Conservation (phyloP, 345 rosid genomes). For the Bruguiera sexangula region DNA sequence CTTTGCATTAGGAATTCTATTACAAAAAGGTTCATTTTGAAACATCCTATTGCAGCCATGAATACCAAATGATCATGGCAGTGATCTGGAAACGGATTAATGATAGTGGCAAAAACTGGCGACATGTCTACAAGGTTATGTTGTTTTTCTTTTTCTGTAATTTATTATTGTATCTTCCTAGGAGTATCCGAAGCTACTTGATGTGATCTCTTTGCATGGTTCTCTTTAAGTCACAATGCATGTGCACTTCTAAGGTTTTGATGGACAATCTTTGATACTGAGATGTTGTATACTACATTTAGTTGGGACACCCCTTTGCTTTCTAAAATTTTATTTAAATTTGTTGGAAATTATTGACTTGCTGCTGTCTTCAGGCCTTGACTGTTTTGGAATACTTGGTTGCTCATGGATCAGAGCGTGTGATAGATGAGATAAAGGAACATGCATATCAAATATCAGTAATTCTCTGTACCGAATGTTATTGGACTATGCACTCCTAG, state of each 20-base stretch:
- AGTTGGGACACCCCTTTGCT: not conserved
- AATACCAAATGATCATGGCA: conserved; percentile 77
- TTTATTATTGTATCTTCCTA: not conserved
- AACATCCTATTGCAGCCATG: conserved; percentile 60
- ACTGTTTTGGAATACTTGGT: conserved; percentile 88
- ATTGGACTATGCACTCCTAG: not conserved
- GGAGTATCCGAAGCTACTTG: not conserved
- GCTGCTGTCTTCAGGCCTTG: conserved; percentile 58
- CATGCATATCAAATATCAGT: conserved; percentile 90
- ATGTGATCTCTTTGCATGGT: not conserved
- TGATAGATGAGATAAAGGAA: conserved; percentile 80
- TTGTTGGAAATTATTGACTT: conserved; percentile 10
- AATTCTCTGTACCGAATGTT: conserved; percentile 20
- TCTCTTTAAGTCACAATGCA: not conserved
- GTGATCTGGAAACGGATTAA: conserved; percentile 83
- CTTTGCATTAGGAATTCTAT: conserved; percentile 12
- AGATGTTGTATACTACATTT: not conserved
- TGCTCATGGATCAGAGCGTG: conserved; percentile 89
- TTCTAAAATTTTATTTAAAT: conserved; percentile 6
- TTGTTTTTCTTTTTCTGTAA: not conserved
- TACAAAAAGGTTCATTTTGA: conserved; percentile 10
- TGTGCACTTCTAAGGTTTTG: not conserved
- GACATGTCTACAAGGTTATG: conserved; percentile 85
- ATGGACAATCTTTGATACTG: not conserved
- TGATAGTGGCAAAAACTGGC: conserved; percentile 96